A percentile compares a stretch with the other conserved stretches of the same genome.
phyloP scores from a whole-genome alignment of 140 eudicot genomes.

The Stevia rebaudiana region DNA sequence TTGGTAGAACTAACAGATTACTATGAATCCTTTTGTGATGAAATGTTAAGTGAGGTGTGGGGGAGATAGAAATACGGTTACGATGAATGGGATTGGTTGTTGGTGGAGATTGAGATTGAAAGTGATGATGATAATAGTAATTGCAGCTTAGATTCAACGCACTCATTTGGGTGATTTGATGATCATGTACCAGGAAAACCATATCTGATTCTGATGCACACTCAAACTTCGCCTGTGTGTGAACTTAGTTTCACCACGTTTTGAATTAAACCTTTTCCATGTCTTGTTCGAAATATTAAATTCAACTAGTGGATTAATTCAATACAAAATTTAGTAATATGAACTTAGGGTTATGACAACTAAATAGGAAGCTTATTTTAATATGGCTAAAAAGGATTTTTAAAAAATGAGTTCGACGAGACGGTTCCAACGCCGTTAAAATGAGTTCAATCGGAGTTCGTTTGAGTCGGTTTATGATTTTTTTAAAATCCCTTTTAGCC shows the following conservation, averaged over 20 bases:
- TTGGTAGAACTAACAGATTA: conserved; percentile 11
- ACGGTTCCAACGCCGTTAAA: too few species aligned
- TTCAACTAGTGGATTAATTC: too few species aligned
- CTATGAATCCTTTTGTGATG: conserved; percentile 11
- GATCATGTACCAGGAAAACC: neutral
- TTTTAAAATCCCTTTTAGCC: too few species aligned
- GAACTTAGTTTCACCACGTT: conserved; percentile 22
- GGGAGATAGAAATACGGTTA: neutral
- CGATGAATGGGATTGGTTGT: conserved; percentile 16
- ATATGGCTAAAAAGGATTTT: too few species aligned
- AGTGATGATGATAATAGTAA: conserved; percentile 7
- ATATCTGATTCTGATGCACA: conserved; percentile 17
- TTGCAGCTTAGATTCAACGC: conserved; percentile 22
- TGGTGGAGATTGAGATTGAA: conserved; percentile 13
- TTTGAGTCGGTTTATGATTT: too few species aligned
- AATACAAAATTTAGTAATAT: too few species aligned
- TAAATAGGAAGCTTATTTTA: too few species aligned
- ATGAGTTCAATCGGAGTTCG: too few species aligned
- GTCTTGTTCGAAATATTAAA: too few species aligned
- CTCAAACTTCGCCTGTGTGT: conserved; percentile 7
- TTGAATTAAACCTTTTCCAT: neutral
- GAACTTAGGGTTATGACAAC: too few species aligned
- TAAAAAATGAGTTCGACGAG: too few species aligned
- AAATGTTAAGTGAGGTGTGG: neutral
- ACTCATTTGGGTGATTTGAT: conserved; percentile 19